These are phyloP conservation scores for Vaccinium darrowii DNA, from an alignment of 148 eudicot genomes.

Conservation along the genomic window DNA sequence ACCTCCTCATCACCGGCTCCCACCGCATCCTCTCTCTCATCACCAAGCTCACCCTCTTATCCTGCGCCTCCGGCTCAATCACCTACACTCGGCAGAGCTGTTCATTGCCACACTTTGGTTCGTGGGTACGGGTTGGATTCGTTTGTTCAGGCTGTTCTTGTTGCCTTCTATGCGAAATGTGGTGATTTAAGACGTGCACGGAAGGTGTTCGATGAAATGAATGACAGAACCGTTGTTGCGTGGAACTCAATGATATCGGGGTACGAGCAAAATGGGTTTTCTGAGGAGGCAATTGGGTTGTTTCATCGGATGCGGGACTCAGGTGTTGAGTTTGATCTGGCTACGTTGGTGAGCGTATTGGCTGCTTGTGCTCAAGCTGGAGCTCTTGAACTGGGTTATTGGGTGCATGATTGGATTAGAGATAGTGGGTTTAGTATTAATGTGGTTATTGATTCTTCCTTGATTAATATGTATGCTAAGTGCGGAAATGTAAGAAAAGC, in stretches of 20 bases:
- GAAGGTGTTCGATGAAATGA: constrained; percentile 60
- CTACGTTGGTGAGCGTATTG: constrained; percentile 55
- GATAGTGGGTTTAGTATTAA: constrained; percentile 24
- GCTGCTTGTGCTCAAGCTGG: constrained; percentile 62
- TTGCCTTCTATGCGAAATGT: constrained; percentile 52
- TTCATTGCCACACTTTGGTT: constrained; percentile 45
- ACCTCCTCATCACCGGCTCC: constrained; percentile 40
- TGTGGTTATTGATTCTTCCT: constrained; percentile 42
- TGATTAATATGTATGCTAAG: constrained; percentile 55
- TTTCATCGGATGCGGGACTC: constrained; percentile 39
- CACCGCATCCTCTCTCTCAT: constrained; percentile 31
- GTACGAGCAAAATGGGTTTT: constrained; percentile 58
- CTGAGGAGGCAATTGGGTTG: constrained; percentile 45
- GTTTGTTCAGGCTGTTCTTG: constrained; percentile 46
- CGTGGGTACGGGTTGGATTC: constrained; percentile 46
- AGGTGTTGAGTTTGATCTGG: constrained; percentile 41
- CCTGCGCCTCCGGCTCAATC: constrained; percentile 35
- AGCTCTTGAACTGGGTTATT: constrained; percentile 45
- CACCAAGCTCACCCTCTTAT: constrained; percentile 49
- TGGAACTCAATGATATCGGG: constrained; percentile 71
- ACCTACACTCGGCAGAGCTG: constrained; percentile 47
- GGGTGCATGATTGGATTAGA: constrained; percentile 44
- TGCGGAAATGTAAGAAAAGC: constrained; percentile 56
- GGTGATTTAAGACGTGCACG: constrained; percentile 37
- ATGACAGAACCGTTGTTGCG: constrained; percentile 42